Percentiles rank a stretch among this genome's conserved stretches.
Evolutionary conservation across 2,329 filamentous ascomycete genomes (phyloP).

Genomic region (Ophiosphaerella narmari): DNA sequence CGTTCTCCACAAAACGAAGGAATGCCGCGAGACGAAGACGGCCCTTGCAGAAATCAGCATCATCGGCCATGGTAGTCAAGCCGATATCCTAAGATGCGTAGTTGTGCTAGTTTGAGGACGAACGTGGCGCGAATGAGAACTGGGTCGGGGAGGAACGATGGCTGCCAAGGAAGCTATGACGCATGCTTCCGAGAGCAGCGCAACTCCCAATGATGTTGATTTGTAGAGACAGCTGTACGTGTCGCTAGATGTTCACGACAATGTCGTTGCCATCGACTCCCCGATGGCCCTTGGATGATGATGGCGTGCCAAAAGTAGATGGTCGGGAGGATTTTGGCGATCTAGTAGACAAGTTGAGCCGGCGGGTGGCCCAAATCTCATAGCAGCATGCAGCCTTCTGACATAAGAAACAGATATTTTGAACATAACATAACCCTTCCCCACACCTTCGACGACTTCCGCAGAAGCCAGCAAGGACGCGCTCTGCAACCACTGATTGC

Average conservation of each 20-base stretch:
- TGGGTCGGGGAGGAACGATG: slow-evolving; percentile 4
- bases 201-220: neutral
- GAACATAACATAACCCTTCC: slow-evolving; percentile 66
- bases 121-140: neutral
- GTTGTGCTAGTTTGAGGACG: no score
- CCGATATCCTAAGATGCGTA: neutral
- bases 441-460: slow-evolving; percentile 73
- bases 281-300: slow-evolving; percentile 31
- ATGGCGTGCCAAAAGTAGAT: slow-evolving; percentile 61
- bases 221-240: slow-evolving; percentile 6
- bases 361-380: slow-evolving; percentile 13
- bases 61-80: slow-evolving; percentile 21
- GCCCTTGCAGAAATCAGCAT: slow-evolving; percentile 29
- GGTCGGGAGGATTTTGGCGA: slow-evolving; percentile 65
- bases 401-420: slow-evolving; percentile 40
- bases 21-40: slow-evolving; percentile 31
- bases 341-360: slow-evolving; percentile 69
- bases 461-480: slow-evolving; percentile 65
- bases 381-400: slow-evolving; percentile 12
- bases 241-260: slow-evolving; percentile 2
- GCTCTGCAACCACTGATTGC: slow-evolving; percentile 65
- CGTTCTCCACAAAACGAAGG: slow-evolving; percentile 25
- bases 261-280: slow-evolving; percentile 39
- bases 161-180: slow-evolving; percentile 16
- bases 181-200: neutral